Evolutionary conservation across 2,329 filamentous ascomycete genomes (phyloP).

Genomic region (Claviceps humidiphila): DNA sequence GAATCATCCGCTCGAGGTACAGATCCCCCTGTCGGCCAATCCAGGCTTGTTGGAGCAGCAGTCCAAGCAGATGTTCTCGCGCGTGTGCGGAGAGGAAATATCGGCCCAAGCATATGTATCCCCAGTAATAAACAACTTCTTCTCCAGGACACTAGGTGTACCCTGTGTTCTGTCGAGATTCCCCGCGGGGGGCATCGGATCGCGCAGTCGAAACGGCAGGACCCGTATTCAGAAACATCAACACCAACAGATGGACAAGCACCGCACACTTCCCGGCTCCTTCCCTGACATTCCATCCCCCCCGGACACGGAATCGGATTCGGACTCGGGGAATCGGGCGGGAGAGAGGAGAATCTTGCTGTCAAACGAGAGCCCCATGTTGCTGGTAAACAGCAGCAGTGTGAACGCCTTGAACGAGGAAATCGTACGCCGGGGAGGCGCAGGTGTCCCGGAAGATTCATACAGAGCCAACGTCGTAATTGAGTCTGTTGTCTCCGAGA

Average conservation of each 20-base stretch:
- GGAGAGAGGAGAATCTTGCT: slow-evolving; percentile 50
- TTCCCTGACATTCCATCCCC: slow-evolving; percentile 42
- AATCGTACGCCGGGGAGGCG: slow-evolving; percentile 51
- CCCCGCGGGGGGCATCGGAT: slow-evolving; percentile 49
- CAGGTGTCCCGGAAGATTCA: slow-evolving; percentile 53
- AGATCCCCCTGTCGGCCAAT: slow-evolving; percentile 54
- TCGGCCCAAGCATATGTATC: slow-evolving; percentile 57
- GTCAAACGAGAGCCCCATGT: slow-evolving; percentile 87
- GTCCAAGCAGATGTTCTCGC: slow-evolving; percentile 37
- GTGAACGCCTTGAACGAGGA: slow-evolving; percentile 63
- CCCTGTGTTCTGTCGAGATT: slow-evolving; percentile 78
- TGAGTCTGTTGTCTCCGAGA: slow-evolving; percentile 19
- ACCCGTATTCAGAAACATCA: slow-evolving; percentile 51
- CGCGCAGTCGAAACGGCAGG: slow-evolving; percentile 56
- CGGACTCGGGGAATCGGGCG: slow-evolving; percentile 22
- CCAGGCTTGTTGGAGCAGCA: slow-evolving; percentile 39
- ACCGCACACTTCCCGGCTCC: slow-evolving; percentile 33
- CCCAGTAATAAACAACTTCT: slow-evolving; percentile 56
- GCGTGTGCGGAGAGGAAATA: slow-evolving; percentile 74
- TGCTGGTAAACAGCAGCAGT: slow-evolving; percentile 70
- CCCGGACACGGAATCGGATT: slow-evolving; percentile 46
- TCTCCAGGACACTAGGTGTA: slow-evolving; percentile 60
- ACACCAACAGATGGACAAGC: slow-evolving; percentile 21
- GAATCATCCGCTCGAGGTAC: slow-evolving; percentile 18
- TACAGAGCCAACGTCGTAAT: slow-evolving; percentile 87